Evolutionary conservation across 331 rosid species (phyloP).

Genomic region (Pyrus hybrid): DNA sequence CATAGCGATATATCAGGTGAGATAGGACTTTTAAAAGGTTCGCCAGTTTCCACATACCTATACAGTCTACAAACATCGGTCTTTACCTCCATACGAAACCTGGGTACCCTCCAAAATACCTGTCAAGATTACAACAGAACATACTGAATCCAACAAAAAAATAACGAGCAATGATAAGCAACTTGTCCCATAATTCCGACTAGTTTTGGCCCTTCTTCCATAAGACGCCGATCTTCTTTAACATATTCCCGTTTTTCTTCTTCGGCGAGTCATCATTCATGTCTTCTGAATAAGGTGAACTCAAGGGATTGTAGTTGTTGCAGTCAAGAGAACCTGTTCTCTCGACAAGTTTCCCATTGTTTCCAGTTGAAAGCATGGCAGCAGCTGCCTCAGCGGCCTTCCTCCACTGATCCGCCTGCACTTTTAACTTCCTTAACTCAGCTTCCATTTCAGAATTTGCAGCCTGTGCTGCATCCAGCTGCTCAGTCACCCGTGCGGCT

Average conservation of each 20-base stretch:
- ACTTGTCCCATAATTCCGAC: slow-evolving; percentile 3
- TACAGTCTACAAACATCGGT: background rate
- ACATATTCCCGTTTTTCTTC: slow-evolving; percentile 72
- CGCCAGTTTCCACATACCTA: background rate
- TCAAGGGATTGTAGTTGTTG: slow-evolving; percentile 39
- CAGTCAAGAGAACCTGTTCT: slow-evolving; percentile 36
- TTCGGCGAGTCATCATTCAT: slow-evolving; percentile 76
- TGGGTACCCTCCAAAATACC: background rate
- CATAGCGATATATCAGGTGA: background rate
- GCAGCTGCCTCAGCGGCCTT: slow-evolving; percentile 89
- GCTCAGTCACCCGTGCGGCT: slow-evolving; percentile 43
- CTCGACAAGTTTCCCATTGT: slow-evolving; percentile 48
- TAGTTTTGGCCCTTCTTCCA: slow-evolving; percentile 77
- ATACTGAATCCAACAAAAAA: background rate
- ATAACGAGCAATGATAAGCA: background rate
- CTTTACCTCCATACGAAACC: background rate
- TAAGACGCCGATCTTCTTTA: slow-evolving; percentile 78
- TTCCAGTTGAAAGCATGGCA: slow-evolving; percentile 54
- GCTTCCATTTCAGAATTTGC: slow-evolving; percentile 56
- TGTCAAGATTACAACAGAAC: background rate
- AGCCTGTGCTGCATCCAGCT: slow-evolving; percentile 56
- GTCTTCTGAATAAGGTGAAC: slow-evolving; percentile 60
- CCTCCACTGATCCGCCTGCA: slow-evolving; percentile 90
- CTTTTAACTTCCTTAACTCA: slow-evolving; percentile 64
- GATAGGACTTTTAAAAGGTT: background rate